Evolutionary conservation across 164 flowering plant genomes (phyloP), one percentile per base, ranked within the genome.

Genomic region (Amborella trichopoda): DNA sequence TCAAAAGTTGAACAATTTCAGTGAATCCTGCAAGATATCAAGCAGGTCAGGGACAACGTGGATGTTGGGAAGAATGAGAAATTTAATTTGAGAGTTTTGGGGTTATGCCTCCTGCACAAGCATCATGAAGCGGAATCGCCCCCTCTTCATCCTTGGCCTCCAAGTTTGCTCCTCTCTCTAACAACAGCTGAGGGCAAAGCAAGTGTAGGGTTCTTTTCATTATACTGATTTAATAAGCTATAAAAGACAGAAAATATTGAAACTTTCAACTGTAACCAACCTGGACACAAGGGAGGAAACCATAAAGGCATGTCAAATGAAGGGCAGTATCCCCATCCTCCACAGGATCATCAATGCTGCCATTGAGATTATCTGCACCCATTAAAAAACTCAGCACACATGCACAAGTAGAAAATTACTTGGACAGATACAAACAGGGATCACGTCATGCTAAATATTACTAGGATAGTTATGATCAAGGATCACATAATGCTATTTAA

Each of bases 81-180:
- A n/a, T 18, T 2, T 18, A 5, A 22, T 20, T 20, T 25, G 48
- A 44, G 6, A 13, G 4, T 13, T 10, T 10, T 44, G n/a, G 9
- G 10, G 24, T 13, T 16, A n/a, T 50, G 81, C 98, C 96, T 43
- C 94, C 87, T 5, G 94, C 94, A 71, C 87, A 79, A 59, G 96
- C 96, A 81, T 90, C 98, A 62, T 90, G 98, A 44, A 90, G 58
- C 48, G 98, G 95, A 63, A 86, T 62, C 22, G 91, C 96, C n/a
- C 94, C 98, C 55, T 90, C 94, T 68, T 83, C 89, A 65, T 90
- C 98, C 68, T 71, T 73, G 27, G 61, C 63, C 63, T 79, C 94
- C 74, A 83, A 36, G 52, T 44, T 52, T 47, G 93, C 96, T 43
- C 98, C 89, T 55, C 93, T 79, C 61, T 81, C 87, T 68, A 86